These are phyloP conservation scores for Pseudogymnoascus sp. DNA, from an alignment of 2,329 filamentous ascomycete species.

Conservation along the genomic window DNA sequence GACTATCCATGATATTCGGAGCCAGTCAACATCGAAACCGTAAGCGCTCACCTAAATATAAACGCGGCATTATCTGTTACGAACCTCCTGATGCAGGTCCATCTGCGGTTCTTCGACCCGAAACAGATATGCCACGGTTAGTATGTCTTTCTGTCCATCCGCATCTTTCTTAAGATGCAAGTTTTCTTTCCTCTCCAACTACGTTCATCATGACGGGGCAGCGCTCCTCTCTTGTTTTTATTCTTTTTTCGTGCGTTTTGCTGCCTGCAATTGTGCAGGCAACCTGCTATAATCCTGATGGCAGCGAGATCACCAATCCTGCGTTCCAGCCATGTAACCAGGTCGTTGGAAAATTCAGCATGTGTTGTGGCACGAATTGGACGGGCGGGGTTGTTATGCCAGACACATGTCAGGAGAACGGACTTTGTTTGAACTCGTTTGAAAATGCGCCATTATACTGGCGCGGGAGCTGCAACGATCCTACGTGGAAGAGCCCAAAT, in stretches of 20 bases:
- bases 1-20: neutral
- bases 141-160: neutral
- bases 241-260: neutral
- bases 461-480: conserved; percentile 9
- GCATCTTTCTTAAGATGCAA: neutral
- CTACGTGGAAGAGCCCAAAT: conserved; percentile 10
- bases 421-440: conserved; percentile 2
- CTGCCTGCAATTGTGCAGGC: neutral
- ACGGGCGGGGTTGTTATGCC: neutral
- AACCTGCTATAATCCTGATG: conserved; percentile 7
- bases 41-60: neutral
- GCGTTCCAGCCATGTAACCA: conserved; percentile 11
- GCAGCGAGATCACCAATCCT: neutral
- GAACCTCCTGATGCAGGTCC: neutral
- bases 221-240: neutral
- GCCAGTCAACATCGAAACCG: neutral
- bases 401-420: conserved; percentile 8
- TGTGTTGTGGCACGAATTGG: conserved; percentile 11
- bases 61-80: neutral
- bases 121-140: neutral
- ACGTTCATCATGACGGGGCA: neutral
- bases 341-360: conserved; percentile 7
- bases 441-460: neutral
- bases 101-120: neutral
- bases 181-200: neutral